phyloP scores from a whole-genome alignment of 2,329 filamentous ascomycete species.

The Phaeosphaeriaceae sp. region DNA sequence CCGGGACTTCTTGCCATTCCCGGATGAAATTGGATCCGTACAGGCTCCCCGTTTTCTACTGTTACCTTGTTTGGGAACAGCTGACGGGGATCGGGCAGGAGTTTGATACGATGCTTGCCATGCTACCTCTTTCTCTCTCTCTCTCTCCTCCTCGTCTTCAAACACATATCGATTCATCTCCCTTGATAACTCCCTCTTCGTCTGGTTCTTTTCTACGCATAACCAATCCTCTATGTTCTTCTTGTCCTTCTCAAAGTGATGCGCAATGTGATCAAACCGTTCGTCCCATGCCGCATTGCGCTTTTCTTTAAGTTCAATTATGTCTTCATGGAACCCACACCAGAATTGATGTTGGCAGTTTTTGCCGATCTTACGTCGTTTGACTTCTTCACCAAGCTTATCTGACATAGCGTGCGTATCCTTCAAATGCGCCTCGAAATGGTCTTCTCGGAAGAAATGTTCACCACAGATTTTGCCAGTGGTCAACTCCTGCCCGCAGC shows the following conservation, averaged over 20 bases:
- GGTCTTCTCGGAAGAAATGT: conserved; percentile 64
- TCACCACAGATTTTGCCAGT: conserved; percentile 57
- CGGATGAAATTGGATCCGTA: background rate
- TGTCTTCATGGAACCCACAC: conserved; percentile 79
- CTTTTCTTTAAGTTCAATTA: conserved; percentile 59
- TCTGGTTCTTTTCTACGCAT: conserved; percentile 46
- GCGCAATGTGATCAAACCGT: conserved; percentile 76
- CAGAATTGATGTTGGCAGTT: conserved; percentile 74
- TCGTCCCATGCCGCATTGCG: conserved; percentile 65
- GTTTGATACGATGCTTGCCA: background rate
- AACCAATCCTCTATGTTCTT: conserved; percentile 65
- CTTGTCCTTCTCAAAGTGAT: conserved; percentile 67
- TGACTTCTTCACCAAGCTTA: conserved; percentile 52
- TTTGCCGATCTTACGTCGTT: conserved; percentile 66
- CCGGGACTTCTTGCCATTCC: background rate
- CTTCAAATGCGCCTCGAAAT: conserved; percentile 67
- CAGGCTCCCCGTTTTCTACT: background rate
- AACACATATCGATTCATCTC: conserved; percentile 30
- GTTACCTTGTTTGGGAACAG: background rate
- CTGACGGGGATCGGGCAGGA: no score
- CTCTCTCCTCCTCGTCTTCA: conserved; percentile 19
- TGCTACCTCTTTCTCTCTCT: conserved; percentile 5
- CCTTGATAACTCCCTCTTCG: conserved; percentile 37
- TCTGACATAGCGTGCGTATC: conserved; percentile 54
- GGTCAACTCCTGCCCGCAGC: conserved; percentile 58